Conservation (phyloP, 2,329 filamentous ascomycete species). For the Volutella citrinella region DNA sequence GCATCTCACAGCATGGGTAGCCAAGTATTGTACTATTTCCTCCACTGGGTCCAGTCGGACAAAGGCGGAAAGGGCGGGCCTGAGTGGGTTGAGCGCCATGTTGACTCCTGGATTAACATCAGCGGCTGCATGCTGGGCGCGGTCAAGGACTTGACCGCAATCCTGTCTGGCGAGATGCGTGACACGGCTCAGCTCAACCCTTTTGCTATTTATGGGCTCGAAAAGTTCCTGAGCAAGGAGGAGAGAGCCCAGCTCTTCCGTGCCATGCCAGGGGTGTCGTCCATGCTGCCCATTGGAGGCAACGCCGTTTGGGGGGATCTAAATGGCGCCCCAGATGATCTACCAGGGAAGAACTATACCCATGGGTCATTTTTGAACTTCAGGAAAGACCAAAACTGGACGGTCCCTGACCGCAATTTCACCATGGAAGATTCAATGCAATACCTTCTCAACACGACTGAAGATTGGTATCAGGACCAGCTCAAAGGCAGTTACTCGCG, state of each 20-base stretch:
- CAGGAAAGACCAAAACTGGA: conserved; percentile 60
- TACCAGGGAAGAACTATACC: conserved; percentile 66
- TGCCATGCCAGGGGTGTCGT: conserved; percentile 93
- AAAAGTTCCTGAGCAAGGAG: conserved; percentile 88
- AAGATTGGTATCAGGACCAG: conserved; percentile 80
- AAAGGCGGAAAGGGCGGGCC: conserved; percentile 77
- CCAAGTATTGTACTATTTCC: conserved; percentile 84
- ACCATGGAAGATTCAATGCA: conserved; percentile 75
- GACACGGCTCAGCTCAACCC: conserved; percentile 95
- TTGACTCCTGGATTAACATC: conserved; percentile 98
- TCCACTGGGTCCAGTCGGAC: conserved; percentile 76
- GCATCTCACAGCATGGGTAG: conserved; percentile 97
- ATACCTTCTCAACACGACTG: conserved; percentile 75
- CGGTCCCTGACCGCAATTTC: conserved; percentile 68
- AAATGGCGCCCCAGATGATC: conserved; percentile 85
- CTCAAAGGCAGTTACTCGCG: conserved; percentile 78
- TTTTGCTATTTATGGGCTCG: conserved; percentile 93
- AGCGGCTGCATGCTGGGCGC: conserved; percentile 97
- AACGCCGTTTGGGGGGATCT: conserved; percentile 92
- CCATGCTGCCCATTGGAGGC: conserved; percentile 94
- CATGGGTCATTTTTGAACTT: conserved; percentile 88
- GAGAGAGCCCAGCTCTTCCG: conserved; percentile 93
- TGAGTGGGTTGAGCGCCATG: conserved; percentile 83
- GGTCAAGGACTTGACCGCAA: conserved; percentile 82
- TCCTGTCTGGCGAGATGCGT: conserved; percentile 96